Base-by-base conservation (phyloP, 1,284 basidiomycete genomes). In the Fomes fomentarius region DNA sequence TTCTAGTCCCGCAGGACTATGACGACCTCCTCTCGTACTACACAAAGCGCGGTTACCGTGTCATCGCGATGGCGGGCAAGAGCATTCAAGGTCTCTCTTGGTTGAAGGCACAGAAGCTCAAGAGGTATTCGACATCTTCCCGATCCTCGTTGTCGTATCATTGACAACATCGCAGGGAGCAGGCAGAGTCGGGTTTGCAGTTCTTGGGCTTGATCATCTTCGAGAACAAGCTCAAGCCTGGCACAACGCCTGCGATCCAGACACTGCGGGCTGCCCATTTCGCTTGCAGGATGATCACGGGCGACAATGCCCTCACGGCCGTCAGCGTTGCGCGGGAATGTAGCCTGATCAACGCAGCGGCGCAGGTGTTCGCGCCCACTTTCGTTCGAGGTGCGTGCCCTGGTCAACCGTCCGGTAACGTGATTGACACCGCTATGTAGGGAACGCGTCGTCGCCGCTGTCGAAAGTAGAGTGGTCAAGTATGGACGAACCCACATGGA, bases 191-290 rank as follows among this genome's bases (percentile, higher is more conserved):
- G 11, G 86, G 85, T 35, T 78, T 99, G 9, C 88, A 87, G 45
- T 99, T 99, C 77, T 82, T 99, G 12, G 97, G 97, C 6, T 78
- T 99, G 40, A 91, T 99, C 68, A 96, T 99, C 52, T 99, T 99
- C 67, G 97, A 99, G 73, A 99, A 99, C 78, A 95, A 98, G 75
- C 79, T 99, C 59, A 99, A 99, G 71, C 86, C 92, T 5, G 95
- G 91, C 9, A 98, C 97, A 0, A 80, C 93, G 0, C 92, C 94
- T 17, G 94, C 93, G 19, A 98, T 99, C 54, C 91, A 93, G 58
- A 89, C 89, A 0, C 81, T 99, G 15, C 87, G 93, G 52, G 80
- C 84, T 10, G 97, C 97, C 0, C 94, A 98, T 74, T 80, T 99
- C 37, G 91, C 93, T 9, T 96, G 94, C 66, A 83, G 96, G 61